A percentile compares a stretch with the other conserved stretches of the same genome.
Evolutionary conservation across 2,329 filamentous ascomycete genomes (phyloP).

Genomic region (Fusarium sp.): DNA sequence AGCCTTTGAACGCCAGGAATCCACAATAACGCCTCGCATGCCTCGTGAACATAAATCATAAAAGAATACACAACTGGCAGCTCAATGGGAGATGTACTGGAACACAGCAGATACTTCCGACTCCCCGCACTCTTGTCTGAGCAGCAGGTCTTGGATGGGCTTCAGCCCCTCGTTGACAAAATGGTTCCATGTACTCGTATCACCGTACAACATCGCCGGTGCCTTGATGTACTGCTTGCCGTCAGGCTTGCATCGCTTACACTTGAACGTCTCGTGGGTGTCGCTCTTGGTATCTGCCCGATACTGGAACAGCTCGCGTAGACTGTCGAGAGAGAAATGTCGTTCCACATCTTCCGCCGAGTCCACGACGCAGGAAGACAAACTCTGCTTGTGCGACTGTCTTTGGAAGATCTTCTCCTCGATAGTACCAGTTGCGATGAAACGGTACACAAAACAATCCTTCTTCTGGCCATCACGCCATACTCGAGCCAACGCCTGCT

Average conservation of each 20-base stretch:
- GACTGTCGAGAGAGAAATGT: conserved; percentile 91
- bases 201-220: conserved; percentile 94
- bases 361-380: conserved; percentile 96
- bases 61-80: not conserved
- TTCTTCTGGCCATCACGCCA: conserved; percentile 99
- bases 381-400: conserved; percentile 96
- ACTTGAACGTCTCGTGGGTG: conserved; percentile 99
- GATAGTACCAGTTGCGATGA: conserved; percentile 97
- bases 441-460: conserved; percentile 99
- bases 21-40: conserved; percentile 26
- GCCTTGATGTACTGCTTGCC: conserved; percentile 90
- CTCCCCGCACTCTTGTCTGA: conserved; percentile 85
- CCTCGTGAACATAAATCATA: conserved; percentile 24
- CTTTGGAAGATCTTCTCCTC: conserved; percentile 99
- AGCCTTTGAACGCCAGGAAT: conserved; percentile 7
- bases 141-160: conserved; percentile 88
- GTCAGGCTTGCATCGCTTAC: conserved; percentile 90
- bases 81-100: conserved; percentile 92
- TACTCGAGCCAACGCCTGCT: conserved; percentile 95
- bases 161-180: conserved; percentile 84
- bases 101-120: conserved; percentile 92
- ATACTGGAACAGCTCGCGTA: conserved; percentile 95
- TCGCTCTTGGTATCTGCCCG: conserved; percentile 86
- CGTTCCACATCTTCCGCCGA: conserved; percentile 96
- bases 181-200: conserved; percentile 99